Evolutionary conservation across 2,329 filamentous ascomycete species (phyloP), one percentile per base, ranked within the genome.

Genomic region (Aphanocladium album): DNA sequence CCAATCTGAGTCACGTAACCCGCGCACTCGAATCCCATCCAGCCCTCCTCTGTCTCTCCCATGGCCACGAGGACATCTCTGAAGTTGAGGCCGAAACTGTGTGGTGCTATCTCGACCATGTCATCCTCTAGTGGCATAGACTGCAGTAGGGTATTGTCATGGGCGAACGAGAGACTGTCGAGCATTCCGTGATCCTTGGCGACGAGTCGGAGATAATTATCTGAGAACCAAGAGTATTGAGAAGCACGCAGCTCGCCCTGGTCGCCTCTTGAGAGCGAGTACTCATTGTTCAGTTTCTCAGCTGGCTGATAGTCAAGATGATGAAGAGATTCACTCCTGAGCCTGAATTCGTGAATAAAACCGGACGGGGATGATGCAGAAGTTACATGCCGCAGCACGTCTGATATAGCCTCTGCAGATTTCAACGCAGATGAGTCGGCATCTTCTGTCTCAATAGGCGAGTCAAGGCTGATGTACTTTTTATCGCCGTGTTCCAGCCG

Each of bases 401-500:
- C 43, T 6, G 6, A 46, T 46, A 46, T 46, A 46, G 43, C 21
- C 30, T 39, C 25, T 30, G 16, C 49, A 60, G 19, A 16, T 53
- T 41, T 39, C n/a, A 35, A 14, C 17, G 6, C 43, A 5, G 6
- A 46, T 46, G 43, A 46, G 17, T 46, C 43, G 7, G 17, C 7
- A 6, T 46, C 43, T 17, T 46, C 43, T 6, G 43, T 46, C 7
- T n/a, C 43, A 17, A 17, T 46, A 23, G 43, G 43, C 21, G 64
- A 52, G 23, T 64, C 60, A 9, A 64, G 60, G n/a, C 56, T 60
- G 23, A 64, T 27, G 17, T 63, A 64, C n/a, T 58, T 51, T 21
- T 62, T 56, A 14, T 51, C 54, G 1, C 52, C 57, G 16, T 64
- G 59, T 27, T 65, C 64, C 45, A 62, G 56, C 5, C 62, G 17